Conservation (phyloP, 306 rosid genomes). For the Calophaca sinica region DNA sequence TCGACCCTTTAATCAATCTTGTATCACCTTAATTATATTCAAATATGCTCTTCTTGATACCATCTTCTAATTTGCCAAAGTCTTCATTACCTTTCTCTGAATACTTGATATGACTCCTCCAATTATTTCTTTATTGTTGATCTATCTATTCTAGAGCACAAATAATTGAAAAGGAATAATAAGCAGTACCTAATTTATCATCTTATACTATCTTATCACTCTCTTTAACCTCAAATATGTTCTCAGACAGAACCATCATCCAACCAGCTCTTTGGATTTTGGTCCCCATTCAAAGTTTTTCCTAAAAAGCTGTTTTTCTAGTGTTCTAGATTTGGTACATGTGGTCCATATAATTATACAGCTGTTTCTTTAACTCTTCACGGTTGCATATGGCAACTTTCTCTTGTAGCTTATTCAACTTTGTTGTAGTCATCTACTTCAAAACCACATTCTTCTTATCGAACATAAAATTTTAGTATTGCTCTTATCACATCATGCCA, state of each 20-base stretch:
- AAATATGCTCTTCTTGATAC: no score
- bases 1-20: no score
- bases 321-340: neutral
- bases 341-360: conserved; percentile 28
- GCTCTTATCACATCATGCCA: conserved; percentile 10
- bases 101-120: no score
- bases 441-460: neutral
- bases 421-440: neutral
- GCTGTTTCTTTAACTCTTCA: conserved; percentile 14
- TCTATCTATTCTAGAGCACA: no score
- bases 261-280: conserved; percentile 4
- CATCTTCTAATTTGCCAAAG: no score
- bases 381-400: neutral
- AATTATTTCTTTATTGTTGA: no score
- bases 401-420: neutral
- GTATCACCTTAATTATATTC: no score
- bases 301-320: neutral
- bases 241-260: neutral
- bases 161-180: no score
- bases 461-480: neutral
- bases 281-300: conserved; percentile 2
- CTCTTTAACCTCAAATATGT: neutral
- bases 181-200: no score
- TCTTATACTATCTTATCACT: neutral
- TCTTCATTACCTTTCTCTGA: no score